phyloP scores from a whole-genome alignment of 2,329 filamentous ascomycete species.

The Dactylonectria estremocensis region DNA sequence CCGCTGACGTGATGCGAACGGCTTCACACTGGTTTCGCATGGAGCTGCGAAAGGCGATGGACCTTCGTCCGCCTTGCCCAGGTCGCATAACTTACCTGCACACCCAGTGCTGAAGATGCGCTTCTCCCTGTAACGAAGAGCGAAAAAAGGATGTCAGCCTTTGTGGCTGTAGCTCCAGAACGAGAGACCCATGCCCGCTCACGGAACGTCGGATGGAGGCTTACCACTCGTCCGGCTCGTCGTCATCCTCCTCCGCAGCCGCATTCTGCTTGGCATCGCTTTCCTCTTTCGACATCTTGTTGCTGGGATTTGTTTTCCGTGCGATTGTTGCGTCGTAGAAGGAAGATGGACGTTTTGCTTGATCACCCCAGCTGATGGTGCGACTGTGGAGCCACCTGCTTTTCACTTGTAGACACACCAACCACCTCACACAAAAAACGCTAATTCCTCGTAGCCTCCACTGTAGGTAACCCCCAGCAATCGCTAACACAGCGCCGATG shows the following conservation, averaged over 20 bases:
- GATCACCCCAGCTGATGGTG: no score
- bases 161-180: constrained; percentile 33
- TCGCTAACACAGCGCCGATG: no score
- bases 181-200: constrained; percentile 22
- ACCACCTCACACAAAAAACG: no score
- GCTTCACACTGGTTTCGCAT: constrained; percentile 13
- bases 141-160: constrained; percentile 46
- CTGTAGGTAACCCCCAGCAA: no score
- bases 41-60: neutral
- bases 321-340: neutral
- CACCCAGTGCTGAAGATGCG: constrained; percentile 97
- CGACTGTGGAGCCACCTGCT: no score
- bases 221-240: constrained; percentile 97
- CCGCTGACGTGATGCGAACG: constrained; percentile 32
- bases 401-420: no score
- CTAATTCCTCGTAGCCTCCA: no score
- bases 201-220: constrained; percentile 45
- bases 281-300: constrained; percentile 67
- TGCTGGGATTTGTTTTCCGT: constrained; percentile 3
- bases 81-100: constrained; percentile 71
- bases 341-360: no score
- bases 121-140: constrained; percentile 81
- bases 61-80: neutral
- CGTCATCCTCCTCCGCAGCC: constrained; percentile 62
- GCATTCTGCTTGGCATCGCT: constrained; percentile 57